A percentile compares a stretch with the other conserved stretches of the same genome.
Evolutionary conservation across 805 yeast genomes (phyloP).

Genomic region (Barnettozyma sucrosica): DNA sequence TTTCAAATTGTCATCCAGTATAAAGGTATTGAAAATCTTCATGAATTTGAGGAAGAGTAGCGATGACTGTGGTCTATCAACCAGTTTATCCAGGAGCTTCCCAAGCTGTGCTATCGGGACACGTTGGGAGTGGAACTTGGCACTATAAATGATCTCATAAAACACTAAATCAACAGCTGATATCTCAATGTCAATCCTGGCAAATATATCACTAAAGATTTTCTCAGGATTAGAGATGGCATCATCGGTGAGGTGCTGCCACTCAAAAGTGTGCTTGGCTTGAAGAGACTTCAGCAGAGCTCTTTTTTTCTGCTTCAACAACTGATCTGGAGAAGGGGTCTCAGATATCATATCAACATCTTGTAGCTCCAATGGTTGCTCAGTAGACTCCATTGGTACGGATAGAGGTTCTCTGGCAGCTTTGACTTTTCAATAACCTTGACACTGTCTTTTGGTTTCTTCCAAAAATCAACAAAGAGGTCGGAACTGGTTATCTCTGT

Average conservation of each 20-base stretch:
- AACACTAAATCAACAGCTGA: slow-evolving; percentile 13
- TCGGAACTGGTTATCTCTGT: too few species aligned
- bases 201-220: not conserved
- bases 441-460: too few species aligned
- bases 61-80: slow-evolving; percentile 6
- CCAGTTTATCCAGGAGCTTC: slow-evolving; percentile 17
- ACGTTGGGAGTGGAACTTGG: slow-evolving; percentile 16
- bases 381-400: not conserved
- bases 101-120: slow-evolving; percentile 6
- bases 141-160: slow-evolving; percentile 20
- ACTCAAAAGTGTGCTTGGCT: not conserved
- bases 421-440: not conserved
- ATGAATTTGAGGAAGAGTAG: slow-evolving; percentile 26
- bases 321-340: not conserved
- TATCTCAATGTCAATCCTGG: slow-evolving; percentile 3
- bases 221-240: not conserved
- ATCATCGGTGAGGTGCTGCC: slow-evolving; percentile 11
- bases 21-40: slow-evolving; percentile 26
- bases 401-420: not conserved
- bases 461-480: not conserved
- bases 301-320: not conserved
- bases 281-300: not conserved
- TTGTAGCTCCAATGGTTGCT: not conserved
- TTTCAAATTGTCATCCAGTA: slow-evolving; percentile 19
- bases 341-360: not conserved